phyloP scores from a whole-genome alignment of 305 asterid species.

The Fraxinus paxiana region DNA sequence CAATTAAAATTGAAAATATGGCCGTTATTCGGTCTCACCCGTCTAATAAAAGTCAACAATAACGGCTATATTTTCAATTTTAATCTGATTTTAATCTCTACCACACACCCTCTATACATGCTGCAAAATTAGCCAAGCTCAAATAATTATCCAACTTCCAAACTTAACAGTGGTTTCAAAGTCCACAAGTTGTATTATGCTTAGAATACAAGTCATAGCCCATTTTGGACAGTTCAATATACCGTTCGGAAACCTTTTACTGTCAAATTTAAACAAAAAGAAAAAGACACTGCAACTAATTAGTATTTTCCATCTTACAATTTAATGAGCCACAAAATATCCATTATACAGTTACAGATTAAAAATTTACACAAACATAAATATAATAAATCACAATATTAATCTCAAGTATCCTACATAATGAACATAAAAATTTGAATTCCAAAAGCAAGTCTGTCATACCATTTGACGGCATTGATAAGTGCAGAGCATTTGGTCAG shows the following conservation, averaged over 20 bases:
- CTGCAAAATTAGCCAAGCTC: background rate
- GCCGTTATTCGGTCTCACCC: too few species aligned
- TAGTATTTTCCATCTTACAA: background rate
- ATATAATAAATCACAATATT: background rate
- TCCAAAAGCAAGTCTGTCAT: conserved; percentile 14
- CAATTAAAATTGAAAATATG: too few species aligned
- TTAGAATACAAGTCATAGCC: background rate
- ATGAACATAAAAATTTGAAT: background rate
- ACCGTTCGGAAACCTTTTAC: background rate
- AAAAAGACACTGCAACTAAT: background rate
- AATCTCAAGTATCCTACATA: background rate
- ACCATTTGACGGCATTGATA: conserved; percentile 99
- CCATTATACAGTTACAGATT: background rate
- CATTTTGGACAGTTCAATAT: background rate
- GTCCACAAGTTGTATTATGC: background rate
- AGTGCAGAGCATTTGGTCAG: conserved; percentile 89
- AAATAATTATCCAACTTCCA: background rate
- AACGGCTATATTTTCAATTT: too few species aligned
- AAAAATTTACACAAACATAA: background rate
- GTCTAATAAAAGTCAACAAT: too few species aligned
- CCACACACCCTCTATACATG: too few species aligned
- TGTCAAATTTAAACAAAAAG: background rate
- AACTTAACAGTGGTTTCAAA: background rate
- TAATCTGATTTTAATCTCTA: too few species aligned
- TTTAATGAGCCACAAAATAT: background rate